These are phyloP conservation scores for Phytophthora pseudosyringae DNA, from an alignment of 352 stramenopile genomes.

Conservation along the genomic window DNA sequence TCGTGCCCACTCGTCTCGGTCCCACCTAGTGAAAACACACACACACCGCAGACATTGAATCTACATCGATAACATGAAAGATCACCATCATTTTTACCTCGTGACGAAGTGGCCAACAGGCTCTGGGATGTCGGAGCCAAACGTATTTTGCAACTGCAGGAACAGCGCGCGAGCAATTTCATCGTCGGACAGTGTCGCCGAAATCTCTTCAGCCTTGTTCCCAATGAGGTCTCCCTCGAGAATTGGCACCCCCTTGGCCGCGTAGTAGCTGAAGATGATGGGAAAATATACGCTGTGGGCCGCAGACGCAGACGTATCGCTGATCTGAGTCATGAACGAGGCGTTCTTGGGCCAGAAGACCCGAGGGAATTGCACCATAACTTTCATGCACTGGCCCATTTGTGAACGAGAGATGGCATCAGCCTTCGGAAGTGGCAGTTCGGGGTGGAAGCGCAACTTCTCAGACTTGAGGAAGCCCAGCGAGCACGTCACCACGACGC, in stretches of 20 bases:
- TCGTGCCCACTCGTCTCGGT: constrained; percentile 53
- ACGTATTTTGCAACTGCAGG: constrained; percentile 50
- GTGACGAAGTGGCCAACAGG: constrained; percentile 55
- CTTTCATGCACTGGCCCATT: constrained; percentile 78
- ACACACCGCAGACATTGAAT: too few relatives aligned
- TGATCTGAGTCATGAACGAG: constrained; percentile 50
- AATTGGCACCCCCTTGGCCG: constrained; percentile 46
- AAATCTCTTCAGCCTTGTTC: constrained; percentile 38
- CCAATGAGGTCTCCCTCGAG: constrained; percentile 67
- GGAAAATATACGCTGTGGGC: constrained; percentile 47
- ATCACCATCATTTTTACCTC: constrained; percentile 22
- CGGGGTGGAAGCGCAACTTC: constrained; percentile 48
- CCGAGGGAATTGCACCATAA: constrained; percentile 65
- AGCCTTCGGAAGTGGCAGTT: constrained; percentile 49
- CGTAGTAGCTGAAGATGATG: constrained; percentile 64
- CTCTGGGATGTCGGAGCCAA: constrained; percentile 37
- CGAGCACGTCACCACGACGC: constrained; percentile 60
- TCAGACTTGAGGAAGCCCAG: constrained; percentile 53
- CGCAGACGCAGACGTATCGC: not conserved
- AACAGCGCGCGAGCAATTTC: constrained; percentile 47
- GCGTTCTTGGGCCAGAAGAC: constrained; percentile 59
- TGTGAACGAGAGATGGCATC: constrained; percentile 47
- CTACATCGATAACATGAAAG: not conserved
- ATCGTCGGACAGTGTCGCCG: constrained; percentile 39
- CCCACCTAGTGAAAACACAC: constrained; percentile 46